A percentile compares a stretch with the other conserved stretches of the same genome.
Conservation (phyloP, 768 basidiomycete species). For the Boletus subparvulus region DNA sequence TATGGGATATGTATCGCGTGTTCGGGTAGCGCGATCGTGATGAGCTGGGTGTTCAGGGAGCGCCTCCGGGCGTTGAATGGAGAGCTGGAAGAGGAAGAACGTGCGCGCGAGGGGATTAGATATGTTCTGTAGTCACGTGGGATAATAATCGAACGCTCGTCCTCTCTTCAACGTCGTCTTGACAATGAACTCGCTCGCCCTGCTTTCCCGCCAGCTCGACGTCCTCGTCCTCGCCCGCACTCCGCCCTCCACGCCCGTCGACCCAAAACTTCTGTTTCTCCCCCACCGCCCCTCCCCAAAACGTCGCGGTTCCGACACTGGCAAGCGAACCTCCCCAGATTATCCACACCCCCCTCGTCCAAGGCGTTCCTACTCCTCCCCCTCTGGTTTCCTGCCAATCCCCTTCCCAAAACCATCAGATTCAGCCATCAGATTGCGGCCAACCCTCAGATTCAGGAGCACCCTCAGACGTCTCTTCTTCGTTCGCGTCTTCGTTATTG, state of each 20-base stretch:
- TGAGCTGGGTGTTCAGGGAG: slow-evolving; percentile 48
- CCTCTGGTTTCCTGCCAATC: slow-evolving; percentile 47
- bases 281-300: slow-evolving; percentile 19
- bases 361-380: slow-evolving; percentile 65
- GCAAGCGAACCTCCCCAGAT: slow-evolving; percentile 49
- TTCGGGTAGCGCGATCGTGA: slow-evolving; percentile 48
- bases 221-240: slow-evolving; percentile 61
- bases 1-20: slow-evolving; percentile 72
- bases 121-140: slow-evolving; percentile 43
- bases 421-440: slow-evolving; percentile 36
- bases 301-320: slow-evolving; percentile 30
- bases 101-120: slow-evolving; percentile 32
- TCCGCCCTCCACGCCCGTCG: slow-evolving; percentile 55
- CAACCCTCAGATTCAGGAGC: slow-evolving; percentile 38
- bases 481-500: slow-evolving; percentile 63
- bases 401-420: slow-evolving; percentile 35
- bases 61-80: slow-evolving; percentile 45
- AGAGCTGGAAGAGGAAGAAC: slow-evolving; percentile 34
- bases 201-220: slow-evolving; percentile 83
- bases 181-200: slow-evolving; percentile 79
- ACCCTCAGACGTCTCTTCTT: slow-evolving; percentile 63
- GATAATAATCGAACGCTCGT: neutral
- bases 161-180: neutral
- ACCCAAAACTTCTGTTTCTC: slow-evolving; percentile 36
- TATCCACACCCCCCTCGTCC: slow-evolving; percentile 35